phyloP scores from a whole-genome alignment of 306 rosid species.

The Amphicarpaea edgeworthii region DNA sequence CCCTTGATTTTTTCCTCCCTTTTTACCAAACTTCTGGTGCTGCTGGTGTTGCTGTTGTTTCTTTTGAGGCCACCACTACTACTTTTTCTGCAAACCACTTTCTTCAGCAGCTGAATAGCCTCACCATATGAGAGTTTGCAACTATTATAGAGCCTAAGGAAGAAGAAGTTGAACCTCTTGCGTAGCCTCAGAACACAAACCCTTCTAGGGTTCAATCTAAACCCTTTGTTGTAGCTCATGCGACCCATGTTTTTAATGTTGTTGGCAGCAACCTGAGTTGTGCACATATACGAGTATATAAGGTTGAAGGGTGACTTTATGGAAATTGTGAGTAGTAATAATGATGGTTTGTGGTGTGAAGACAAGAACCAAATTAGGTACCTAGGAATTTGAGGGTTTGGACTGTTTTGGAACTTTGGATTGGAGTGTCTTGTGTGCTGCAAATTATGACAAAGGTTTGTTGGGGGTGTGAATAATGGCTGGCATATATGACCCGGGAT shows the following conservation, averaged over 20 bases:
- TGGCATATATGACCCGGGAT: constrained; percentile 34
- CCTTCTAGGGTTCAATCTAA: constrained; percentile 63
- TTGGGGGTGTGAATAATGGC: constrained; percentile 36
- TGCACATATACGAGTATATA: not conserved
- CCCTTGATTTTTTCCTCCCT: constrained; percentile 35
- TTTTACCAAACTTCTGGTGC: constrained; percentile 35
- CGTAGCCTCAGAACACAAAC: constrained; percentile 50
- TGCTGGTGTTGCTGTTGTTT: constrained; percentile 24
- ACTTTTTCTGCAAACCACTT: constrained; percentile 42
- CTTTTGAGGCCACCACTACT: constrained; percentile 48
- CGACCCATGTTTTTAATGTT: constrained; percentile 42
- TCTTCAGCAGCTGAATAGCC: constrained; percentile 51
- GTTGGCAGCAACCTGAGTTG: constrained; percentile 14
- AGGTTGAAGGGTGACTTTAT: constrained; percentile 51
- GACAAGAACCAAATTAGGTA: constrained; percentile 40
- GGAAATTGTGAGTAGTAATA: constrained; percentile 44
- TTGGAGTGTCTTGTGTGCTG: constrained; percentile 32
- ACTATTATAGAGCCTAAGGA: constrained; percentile 57
- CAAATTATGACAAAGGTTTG: constrained; percentile 34
- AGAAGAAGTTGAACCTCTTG: constrained; percentile 54
- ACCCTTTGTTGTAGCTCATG: constrained; percentile 63
- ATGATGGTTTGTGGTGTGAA: constrained; percentile 33
- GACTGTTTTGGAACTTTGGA: constrained; percentile 36
- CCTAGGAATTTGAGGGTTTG: constrained; percentile 46
- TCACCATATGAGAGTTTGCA: constrained; percentile 55